Evolutionary conservation across 257 asterid genomes (phyloP), one percentile per base, ranked within the genome.

Genomic region (Lithospermum erythrorhizon): DNA sequence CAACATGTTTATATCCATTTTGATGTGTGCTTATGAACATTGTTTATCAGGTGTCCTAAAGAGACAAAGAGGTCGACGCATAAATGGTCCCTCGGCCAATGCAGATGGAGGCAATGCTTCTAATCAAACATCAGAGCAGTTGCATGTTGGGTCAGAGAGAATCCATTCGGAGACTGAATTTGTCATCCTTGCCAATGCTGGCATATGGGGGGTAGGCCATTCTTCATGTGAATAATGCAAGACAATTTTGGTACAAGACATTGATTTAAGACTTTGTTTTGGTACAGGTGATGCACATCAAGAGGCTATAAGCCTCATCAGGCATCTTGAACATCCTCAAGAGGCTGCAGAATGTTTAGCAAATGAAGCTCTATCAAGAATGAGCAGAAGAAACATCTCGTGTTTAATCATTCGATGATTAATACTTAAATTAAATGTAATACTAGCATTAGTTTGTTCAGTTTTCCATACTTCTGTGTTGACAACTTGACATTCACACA

Each of bases 341-440:
- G 80, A 73, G 62, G 89, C 94, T 61, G 85, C 89, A 20, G 83
- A 82, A 57, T 79, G 84, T 53, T 75, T 84, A 64, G 87, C 86
- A 16, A 77, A 70, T 53, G 89, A 84, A 67, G 94, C 94, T 9
- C 29, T 72, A 29, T 63, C 61, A 57, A 77, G 89, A 75, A 79
- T 66, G 87, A 73, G 78, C 79, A 82, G 54, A 69, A 78, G 58
- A 75, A 73, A 52, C 24, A 73, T 84, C 59, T 76, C 94, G 37
- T 82, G 83, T 70, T 70, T 84, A 58, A 65, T 84, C 58, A 82
- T 84, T 62, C 72, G 87, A 56, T 82, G 45, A 35, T 35, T 35
- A 35, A 10, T 35, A 13, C 41, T 8, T 7, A 32, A 32, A 7
- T 32, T 32, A 32, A 7, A 32, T 32, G 41, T 32, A 0, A 32